Percentiles rank a stretch among this genome's conserved stretches.
Evolutionary conservation across 495 filamentous ascomycete species (phyloP).

Genomic region (Usnea hakonensis): DNA sequence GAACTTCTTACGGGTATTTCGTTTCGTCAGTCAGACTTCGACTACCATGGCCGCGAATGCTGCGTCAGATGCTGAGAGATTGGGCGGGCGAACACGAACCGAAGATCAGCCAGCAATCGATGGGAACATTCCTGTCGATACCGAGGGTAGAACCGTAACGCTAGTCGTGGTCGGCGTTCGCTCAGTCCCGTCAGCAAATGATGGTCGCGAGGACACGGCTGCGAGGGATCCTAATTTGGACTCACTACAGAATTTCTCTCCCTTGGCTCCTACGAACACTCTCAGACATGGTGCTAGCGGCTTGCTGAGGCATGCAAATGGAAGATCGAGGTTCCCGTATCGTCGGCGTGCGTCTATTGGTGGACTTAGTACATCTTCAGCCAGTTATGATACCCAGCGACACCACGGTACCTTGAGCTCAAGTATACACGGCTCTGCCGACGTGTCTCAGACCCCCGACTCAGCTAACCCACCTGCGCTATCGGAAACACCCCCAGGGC

Average conservation of each 20-base stretch:
- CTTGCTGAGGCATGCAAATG: slow-evolving; percentile 33
- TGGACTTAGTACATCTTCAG: slow-evolving; percentile 33
- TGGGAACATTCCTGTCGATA: slow-evolving; percentile 39
- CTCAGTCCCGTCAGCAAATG: slow-evolving; percentile 52
- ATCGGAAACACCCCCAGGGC: slow-evolving; percentile 54
- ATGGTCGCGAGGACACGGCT: slow-evolving; percentile 39
- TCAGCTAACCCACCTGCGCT: slow-evolving; percentile 35
- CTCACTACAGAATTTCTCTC: slow-evolving; percentile 46
- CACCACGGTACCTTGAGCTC: slow-evolving; percentile 36
- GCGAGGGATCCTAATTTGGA: slow-evolving; percentile 40
- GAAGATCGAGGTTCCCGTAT: slow-evolving; percentile 45
- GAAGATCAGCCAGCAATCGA: slow-evolving; percentile 29
- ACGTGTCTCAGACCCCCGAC: slow-evolving; percentile 4
- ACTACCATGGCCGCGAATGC: slow-evolving; percentile 26
- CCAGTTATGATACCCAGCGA: slow-evolving; percentile 42
- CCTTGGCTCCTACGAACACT: slow-evolving; percentile 50
- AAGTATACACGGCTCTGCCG: slow-evolving; percentile 15
- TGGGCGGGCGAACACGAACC: slow-evolving; percentile 12
- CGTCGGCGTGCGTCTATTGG: slow-evolving; percentile 45
- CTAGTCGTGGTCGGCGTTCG: slow-evolving; percentile 67
- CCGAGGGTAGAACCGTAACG: slow-evolving; percentile 56
- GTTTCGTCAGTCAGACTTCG: slow-evolving; percentile 44
- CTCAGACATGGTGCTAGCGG: slow-evolving; percentile 36
- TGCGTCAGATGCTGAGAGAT: slow-evolving; percentile 21
- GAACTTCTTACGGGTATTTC: slow-evolving; percentile 54